Evolutionary conservation across 192 early-diverging fungal species (phyloP).

Genomic region (Allomyces arbusculus): DNA sequence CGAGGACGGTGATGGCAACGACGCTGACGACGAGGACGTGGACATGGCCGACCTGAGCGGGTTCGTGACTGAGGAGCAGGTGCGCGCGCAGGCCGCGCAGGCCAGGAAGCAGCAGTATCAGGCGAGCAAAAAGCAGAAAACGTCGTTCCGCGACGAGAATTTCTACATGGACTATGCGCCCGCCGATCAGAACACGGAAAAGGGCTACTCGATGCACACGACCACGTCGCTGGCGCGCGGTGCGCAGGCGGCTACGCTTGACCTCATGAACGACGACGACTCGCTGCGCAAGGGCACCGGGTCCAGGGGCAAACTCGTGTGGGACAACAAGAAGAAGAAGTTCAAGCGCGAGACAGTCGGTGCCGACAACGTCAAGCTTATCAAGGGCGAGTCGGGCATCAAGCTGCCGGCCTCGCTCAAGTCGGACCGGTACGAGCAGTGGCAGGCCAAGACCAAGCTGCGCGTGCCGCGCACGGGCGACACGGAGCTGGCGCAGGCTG

Average conservation of each 20-base stretch:
- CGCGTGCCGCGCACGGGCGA: slow-evolving; percentile 69
- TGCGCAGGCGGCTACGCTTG: slow-evolving; percentile 50
- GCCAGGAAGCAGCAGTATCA: background rate
- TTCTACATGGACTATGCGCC: slow-evolving; percentile 77
- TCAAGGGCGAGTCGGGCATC: slow-evolving; percentile 77
- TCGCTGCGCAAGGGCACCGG: slow-evolving; percentile 24
- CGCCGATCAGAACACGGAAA: slow-evolving; percentile 69
- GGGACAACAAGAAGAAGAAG: slow-evolving; percentile 86
- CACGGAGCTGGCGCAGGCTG: slow-evolving; percentile 41
- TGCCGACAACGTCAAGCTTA: slow-evolving; percentile 86
- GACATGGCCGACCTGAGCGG: slow-evolving; percentile 2
- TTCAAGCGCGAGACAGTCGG: slow-evolving; percentile 69
- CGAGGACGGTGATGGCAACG: slow-evolving; percentile 11
- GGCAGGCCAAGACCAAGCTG: slow-evolving; percentile 76
- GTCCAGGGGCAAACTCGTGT: slow-evolving; percentile 37
- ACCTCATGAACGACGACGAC: slow-evolving; percentile 65
- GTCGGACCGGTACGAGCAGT: slow-evolving; percentile 65
- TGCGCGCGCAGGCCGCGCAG: slow-evolving; percentile 2
- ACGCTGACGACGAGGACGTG: slow-evolving; percentile 7
- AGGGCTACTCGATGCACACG: slow-evolving; percentile 49
- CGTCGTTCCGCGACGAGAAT: slow-evolving; percentile 49
- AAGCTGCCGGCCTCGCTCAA: slow-evolving; percentile 74
- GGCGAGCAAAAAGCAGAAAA: background rate
- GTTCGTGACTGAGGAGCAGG: background rate
- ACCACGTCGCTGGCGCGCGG: slow-evolving; percentile 62